Conservation (phyloP, 805 yeast species). For the Spathaspora arborariae region DNA sequence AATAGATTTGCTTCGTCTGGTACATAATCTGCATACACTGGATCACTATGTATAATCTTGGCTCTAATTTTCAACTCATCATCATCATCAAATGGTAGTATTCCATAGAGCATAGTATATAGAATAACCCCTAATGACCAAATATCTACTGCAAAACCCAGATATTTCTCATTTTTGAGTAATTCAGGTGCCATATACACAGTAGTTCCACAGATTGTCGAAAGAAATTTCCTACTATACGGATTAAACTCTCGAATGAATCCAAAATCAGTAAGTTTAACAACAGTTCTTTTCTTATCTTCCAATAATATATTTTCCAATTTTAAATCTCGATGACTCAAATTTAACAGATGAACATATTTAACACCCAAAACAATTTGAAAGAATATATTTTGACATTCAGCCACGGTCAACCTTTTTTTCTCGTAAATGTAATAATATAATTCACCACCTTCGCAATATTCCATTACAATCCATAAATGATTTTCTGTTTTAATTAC, state of each 20-base stretch:
- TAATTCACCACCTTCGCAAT: slow-evolving; percentile 80
- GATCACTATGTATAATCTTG: slow-evolving; percentile 63
- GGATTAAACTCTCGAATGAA: slow-evolving; percentile 74
- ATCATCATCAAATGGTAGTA: slow-evolving; percentile 90
- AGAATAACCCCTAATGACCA: slow-evolving; percentile 92
- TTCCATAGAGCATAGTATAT: slow-evolving; percentile 79
- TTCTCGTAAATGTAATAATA: slow-evolving; percentile 59
- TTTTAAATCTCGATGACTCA: slow-evolving; percentile 82
- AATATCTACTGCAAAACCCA: slow-evolving; percentile 77
- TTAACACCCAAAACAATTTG: slow-evolving; percentile 65
- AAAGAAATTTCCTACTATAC: slow-evolving; percentile 47
- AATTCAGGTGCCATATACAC: slow-evolving; percentile 98
- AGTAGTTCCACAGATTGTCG: slow-evolving; percentile 90
- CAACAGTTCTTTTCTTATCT: slow-evolving; percentile 50
- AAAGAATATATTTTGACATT: slow-evolving; percentile 51
- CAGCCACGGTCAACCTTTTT: slow-evolving; percentile 48
- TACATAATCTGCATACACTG: slow-evolving; percentile 47
- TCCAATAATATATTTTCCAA: slow-evolving; percentile 70
- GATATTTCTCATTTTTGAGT: slow-evolving; percentile 61
- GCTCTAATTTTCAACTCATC: slow-evolving; percentile 59
- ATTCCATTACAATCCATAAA: slow-evolving; percentile 87
- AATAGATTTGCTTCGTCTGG: slow-evolving; percentile 50
- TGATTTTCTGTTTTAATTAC: slow-evolving; percentile 73
- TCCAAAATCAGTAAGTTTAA: slow-evolving; percentile 89
- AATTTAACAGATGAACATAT: slow-evolving; percentile 72